Conservation (phyloP, 345 rosid species). For the Eutrema heterophyllum region DNA sequence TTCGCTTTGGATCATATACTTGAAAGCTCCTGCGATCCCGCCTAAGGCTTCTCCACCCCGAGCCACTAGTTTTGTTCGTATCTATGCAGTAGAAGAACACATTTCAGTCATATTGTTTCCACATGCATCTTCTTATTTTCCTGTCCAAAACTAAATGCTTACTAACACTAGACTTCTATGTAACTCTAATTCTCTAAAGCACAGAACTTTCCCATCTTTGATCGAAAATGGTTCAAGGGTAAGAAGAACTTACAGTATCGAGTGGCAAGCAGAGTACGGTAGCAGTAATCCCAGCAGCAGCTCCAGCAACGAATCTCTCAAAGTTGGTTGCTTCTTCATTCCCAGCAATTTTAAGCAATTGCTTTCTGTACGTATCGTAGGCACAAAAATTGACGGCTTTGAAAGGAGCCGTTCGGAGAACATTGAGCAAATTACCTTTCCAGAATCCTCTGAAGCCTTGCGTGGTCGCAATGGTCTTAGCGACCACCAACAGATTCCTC, state of each 20-base stretch:
- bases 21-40: constrained; percentile 70
- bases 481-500: constrained; percentile 57
- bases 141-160: not conserved
- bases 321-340: constrained; percentile 76
- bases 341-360: constrained; percentile 51
- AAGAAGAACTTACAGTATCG: constrained; percentile 68
- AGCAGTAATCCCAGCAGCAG: constrained; percentile 94
- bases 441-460: constrained; percentile 87
- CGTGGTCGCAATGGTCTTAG: constrained; percentile 49
- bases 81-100: constrained; percentile 30
- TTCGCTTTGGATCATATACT: constrained; percentile 71
- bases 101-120: constrained; percentile 2
- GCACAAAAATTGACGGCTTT: constrained; percentile 93
- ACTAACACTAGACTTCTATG: not conserved
- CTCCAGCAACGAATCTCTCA: constrained; percentile 91
- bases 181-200: not conserved
- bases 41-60: constrained; percentile 94
- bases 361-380: constrained; percentile 75
- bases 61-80: constrained; percentile 81
- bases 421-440: constrained; percentile 91
- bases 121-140: not conserved
- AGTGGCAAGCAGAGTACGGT: constrained; percentile 83
- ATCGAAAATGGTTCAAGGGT: not conserved
- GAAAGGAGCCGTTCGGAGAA: constrained; percentile 93
- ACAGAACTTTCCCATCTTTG: not conserved